phyloP scores from a whole-genome alignment of 176 grass and related monocot genomes.

The Carex littledalei region DNA sequence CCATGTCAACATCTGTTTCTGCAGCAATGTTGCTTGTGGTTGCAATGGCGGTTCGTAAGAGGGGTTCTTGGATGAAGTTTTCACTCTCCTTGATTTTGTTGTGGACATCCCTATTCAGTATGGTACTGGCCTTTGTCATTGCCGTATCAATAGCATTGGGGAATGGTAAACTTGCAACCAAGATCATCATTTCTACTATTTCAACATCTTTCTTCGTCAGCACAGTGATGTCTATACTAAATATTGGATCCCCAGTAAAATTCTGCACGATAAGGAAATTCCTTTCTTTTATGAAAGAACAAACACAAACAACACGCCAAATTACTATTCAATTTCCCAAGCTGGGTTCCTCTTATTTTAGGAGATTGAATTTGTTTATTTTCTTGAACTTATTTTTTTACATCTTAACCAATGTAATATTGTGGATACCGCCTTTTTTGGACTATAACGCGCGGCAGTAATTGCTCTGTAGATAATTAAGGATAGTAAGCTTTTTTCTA shows the following conservation, averaged over 20 bases:
- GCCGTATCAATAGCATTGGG: neutral
- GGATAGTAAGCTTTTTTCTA: no score
- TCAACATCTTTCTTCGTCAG: neutral
- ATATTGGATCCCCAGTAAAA: neutral
- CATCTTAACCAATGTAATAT: neutral
- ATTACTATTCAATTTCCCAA: neutral
- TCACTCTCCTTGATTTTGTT: slow-evolving; percentile 25
- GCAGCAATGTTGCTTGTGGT: slow-evolving; percentile 27
- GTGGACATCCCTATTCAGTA: slow-evolving; percentile 33
- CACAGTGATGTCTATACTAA: neutral
- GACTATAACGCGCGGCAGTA: no score
- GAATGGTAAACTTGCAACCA: neutral
- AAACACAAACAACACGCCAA: neutral
- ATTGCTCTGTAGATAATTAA: no score
- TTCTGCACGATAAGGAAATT: neutral
- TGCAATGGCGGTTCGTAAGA: slow-evolving; percentile 12
- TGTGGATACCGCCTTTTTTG: no score
- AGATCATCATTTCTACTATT: neutral
- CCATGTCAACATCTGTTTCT: slow-evolving; percentile 23
- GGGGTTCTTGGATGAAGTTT: slow-evolving; percentile 19
- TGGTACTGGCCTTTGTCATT: slow-evolving; percentile 27
- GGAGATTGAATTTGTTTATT: neutral
- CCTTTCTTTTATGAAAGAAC: neutral
- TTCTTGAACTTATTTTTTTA: neutral
- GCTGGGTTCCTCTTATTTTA: neutral